Evolutionary conservation across 108 stramenopile genomes (phyloP).

Genomic region (Conticribra weissflogii): DNA sequence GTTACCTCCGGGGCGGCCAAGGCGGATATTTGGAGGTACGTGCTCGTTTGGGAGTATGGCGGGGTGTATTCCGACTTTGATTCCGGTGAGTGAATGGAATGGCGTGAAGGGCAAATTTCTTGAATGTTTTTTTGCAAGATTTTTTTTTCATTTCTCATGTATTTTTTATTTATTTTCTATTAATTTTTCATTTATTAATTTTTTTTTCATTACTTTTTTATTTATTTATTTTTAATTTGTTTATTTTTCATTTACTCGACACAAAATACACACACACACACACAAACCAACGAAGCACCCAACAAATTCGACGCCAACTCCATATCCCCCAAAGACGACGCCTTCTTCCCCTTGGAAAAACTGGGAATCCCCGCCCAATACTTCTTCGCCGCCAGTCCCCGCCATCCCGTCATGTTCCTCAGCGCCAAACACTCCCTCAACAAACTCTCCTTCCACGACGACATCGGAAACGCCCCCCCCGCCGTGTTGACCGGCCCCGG

Average conservation of each 20-base stretch:
- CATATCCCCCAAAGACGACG: conserved; percentile 55
- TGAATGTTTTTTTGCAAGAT: too few relatives aligned
- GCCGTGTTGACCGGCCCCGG: conserved; percentile 33
- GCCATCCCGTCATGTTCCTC: conserved; percentile 66
- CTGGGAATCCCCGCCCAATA: conserved; percentile 59
- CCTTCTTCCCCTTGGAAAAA: conserved; percentile 61
- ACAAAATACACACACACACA: too few relatives aligned
- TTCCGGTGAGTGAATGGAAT: too few relatives aligned
- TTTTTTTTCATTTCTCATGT: too few relatives aligned
- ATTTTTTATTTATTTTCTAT: too few relatives aligned
- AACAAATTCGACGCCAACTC: conserved; percentile 30
- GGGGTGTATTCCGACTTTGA: conserved; percentile 74
- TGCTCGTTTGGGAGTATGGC: conserved; percentile 63
- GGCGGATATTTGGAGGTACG: conserved; percentile 65
- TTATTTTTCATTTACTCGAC: too few relatives aligned
- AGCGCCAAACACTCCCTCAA: conserved; percentile 30
- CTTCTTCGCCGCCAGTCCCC: conserved; percentile 65
- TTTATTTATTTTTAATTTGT: too few relatives aligned
- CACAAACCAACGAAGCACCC: too few relatives aligned
- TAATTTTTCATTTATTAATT: too few relatives aligned
- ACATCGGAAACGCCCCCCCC: conserved; percentile 23
- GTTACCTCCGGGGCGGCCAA: conserved; percentile 46
- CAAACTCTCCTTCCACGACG: conserved; percentile 7
- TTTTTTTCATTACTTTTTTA: too few relatives aligned
- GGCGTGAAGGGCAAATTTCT: too few relatives aligned